phyloP scores from a whole-genome alignment of 257 asterid species.

The Gentiana straminea region DNA sequence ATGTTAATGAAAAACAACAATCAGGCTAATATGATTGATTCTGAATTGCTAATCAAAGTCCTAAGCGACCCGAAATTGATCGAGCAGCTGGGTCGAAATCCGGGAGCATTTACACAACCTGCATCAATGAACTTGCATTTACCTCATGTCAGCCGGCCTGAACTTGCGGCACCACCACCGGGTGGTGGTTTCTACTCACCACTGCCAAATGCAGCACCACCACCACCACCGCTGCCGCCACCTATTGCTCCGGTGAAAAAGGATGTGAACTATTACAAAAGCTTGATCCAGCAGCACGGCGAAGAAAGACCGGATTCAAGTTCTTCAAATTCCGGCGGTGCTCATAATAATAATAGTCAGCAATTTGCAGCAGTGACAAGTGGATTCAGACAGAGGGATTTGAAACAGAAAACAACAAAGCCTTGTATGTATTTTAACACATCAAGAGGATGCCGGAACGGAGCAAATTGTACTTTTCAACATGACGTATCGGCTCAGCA shows the following conservation, averaged over 20 bases:
- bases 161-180: constrained; percentile 13
- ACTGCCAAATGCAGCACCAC: too few relatives aligned
- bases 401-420: constrained; percentile 36
- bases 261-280: too few relatives aligned
- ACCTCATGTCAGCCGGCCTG: too few relatives aligned
- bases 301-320: too few relatives aligned
- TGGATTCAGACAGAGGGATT: constrained; percentile 22
- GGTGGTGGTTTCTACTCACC: constrained; percentile 31
- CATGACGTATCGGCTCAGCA: constrained; percentile 31
- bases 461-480: constrained; percentile 40
- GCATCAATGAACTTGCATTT: background rate
- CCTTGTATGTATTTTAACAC: constrained; percentile 51
- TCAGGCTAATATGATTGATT: constrained; percentile 52
- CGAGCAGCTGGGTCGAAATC: constrained; percentile 48
- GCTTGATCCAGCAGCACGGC: too few relatives aligned
- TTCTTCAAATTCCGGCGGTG: too few relatives aligned
- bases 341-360: too few relatives aligned
- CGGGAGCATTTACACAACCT: constrained; percentile 22
- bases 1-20: constrained; percentile 24
- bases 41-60: constrained; percentile 51
- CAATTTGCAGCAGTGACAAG: background rate
- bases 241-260: too few relatives aligned
- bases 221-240: too few relatives aligned
- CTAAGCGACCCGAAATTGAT: constrained; percentile 64
- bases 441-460: constrained; percentile 54